These are phyloP conservation scores for Rhizopus stolonifer DNA, from an alignment of 371 early-diverging fungal species.

Conservation along the genomic window DNA sequence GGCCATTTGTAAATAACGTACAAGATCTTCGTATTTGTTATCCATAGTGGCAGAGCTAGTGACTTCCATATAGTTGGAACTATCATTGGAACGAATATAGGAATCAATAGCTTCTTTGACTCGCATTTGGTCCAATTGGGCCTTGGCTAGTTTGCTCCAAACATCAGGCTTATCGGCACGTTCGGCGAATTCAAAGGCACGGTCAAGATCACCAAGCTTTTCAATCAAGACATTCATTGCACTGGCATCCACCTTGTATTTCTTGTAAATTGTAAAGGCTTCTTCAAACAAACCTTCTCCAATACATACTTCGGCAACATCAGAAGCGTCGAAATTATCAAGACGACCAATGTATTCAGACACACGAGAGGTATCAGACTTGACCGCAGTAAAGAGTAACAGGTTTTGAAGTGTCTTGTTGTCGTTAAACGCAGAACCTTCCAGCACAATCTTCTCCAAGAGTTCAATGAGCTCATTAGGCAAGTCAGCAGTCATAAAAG, in stretches of 20 bases:
- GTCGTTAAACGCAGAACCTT: slow-evolving; percentile 88
- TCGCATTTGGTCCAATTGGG: slow-evolving; percentile 86
- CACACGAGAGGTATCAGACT: slow-evolving; percentile 88
- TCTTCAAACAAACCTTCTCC: slow-evolving; percentile 90
- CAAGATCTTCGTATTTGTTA: slow-evolving; percentile 89
- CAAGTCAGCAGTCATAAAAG: slow-evolving; percentile 95
- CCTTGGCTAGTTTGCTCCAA: slow-evolving; percentile 94
- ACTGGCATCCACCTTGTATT: slow-evolving; percentile 81
- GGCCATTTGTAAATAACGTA: slow-evolving; percentile 91
- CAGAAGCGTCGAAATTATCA: slow-evolving; percentile 92
- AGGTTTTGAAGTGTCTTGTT: slow-evolving; percentile 96
- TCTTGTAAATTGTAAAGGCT: slow-evolving; percentile 94
- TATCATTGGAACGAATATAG: slow-evolving; percentile 93
- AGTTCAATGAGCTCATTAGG: slow-evolving; percentile 95
- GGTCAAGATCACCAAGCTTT: slow-evolving; percentile 89
- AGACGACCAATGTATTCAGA: slow-evolving; percentile 93
- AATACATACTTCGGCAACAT: slow-evolving; percentile 94
- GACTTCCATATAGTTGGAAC: slow-evolving; percentile 88
- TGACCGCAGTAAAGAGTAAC: slow-evolving; percentile 96
- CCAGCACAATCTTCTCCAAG: slow-evolving; percentile 94
- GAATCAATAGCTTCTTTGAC: slow-evolving; percentile 96
- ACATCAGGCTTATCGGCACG: slow-evolving; percentile 84
- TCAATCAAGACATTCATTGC: slow-evolving; percentile 91
- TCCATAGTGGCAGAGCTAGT: slow-evolving; percentile 76
- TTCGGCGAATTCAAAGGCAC: slow-evolving; percentile 95